These are phyloP conservation scores for Blastomyces gilchristii DNA, from an alignment of 2,329 filamentous ascomycete genomes.

Conservation along the genomic window DNA sequence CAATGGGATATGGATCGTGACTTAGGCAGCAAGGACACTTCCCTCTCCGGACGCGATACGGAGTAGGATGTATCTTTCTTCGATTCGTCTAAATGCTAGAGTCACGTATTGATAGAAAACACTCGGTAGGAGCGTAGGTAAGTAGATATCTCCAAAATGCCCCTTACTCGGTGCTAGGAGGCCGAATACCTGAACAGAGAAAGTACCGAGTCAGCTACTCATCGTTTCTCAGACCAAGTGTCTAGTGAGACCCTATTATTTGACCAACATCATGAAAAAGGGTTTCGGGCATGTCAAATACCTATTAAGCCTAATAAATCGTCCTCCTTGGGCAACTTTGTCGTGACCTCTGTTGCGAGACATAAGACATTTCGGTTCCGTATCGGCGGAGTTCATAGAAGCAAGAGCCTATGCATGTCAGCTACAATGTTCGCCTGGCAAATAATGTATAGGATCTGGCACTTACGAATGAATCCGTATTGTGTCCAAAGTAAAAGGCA, in stretches of 20 bases:
- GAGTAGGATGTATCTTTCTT: not conserved
- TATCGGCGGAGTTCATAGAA: conserved; percentile 74
- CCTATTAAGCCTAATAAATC: conserved; percentile 23
- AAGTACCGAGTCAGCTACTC: not conserved
- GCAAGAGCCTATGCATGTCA: conserved; percentile 52
- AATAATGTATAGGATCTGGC: not conserved
- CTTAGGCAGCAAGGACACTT: not conserved
- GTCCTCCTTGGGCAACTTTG: conserved; percentile 41
- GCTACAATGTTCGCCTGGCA: not conserved
- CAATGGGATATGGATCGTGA: not conserved
- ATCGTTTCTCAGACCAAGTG: not conserved
- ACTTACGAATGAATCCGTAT: conserved; percentile 68
- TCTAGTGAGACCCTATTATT: not conserved
- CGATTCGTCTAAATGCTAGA: not conserved
- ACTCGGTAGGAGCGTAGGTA: not conserved
- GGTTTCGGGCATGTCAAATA: conserved; percentile 13
- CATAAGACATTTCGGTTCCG: conserved; percentile 72
- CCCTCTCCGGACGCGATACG: not conserved
- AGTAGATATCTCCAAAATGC: not conserved
- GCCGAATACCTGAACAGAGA: not conserved
- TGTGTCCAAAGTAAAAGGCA: conserved; percentile 89
- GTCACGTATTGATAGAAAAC: not conserved
- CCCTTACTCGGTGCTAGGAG: not conserved
- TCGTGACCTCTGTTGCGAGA: conserved; percentile 56
- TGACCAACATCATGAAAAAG: not conserved